phyloP scores from a whole-genome alignment of 208 protist species.

The Herpetomonas samuelpessoai region DNA sequence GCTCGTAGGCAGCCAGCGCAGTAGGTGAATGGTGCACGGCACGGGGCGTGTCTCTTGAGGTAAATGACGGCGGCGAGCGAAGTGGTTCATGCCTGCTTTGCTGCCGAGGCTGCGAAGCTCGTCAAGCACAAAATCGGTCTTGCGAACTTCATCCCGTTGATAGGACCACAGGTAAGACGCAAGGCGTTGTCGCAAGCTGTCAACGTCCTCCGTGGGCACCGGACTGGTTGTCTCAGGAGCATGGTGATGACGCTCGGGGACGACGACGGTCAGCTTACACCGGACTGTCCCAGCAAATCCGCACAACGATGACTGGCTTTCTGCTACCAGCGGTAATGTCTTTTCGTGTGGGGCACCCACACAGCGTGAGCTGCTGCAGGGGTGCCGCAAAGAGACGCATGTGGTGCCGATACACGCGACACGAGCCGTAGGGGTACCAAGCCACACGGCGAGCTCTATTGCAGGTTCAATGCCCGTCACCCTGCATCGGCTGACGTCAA shows the following conservation, averaged over 20 bases:
- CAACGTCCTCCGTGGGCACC: neutral
- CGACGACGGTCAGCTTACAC: neutral
- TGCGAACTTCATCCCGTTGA: conserved; percentile 8
- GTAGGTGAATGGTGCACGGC: too few species aligned
- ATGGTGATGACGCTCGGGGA: too few species aligned
- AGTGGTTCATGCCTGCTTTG: too few species aligned
- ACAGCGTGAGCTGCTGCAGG: neutral
- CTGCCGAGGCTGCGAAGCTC: too few species aligned
- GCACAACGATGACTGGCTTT: too few species aligned
- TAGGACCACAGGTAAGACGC: conserved; percentile 12
- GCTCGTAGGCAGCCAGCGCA: too few species aligned
- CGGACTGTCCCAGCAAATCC: neutral
- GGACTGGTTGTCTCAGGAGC: too few species aligned
- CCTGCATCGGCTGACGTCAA: neutral
- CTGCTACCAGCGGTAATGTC: neutral
- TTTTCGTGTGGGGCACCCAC: neutral
- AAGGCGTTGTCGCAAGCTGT: neutral
- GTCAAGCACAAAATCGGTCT: conserved; percentile 2
- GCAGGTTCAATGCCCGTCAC: neutral
- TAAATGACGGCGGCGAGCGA: too few species aligned
- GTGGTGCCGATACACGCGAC: neutral
- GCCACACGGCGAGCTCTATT: neutral
- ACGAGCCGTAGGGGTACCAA: neutral
- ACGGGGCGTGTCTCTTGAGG: too few species aligned
- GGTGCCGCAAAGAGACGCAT: neutral